These are phyloP conservation scores for Chytriomyces sp. DNA, from an alignment of 192 early-diverging fungal species.

Conservation along the genomic window DNA sequence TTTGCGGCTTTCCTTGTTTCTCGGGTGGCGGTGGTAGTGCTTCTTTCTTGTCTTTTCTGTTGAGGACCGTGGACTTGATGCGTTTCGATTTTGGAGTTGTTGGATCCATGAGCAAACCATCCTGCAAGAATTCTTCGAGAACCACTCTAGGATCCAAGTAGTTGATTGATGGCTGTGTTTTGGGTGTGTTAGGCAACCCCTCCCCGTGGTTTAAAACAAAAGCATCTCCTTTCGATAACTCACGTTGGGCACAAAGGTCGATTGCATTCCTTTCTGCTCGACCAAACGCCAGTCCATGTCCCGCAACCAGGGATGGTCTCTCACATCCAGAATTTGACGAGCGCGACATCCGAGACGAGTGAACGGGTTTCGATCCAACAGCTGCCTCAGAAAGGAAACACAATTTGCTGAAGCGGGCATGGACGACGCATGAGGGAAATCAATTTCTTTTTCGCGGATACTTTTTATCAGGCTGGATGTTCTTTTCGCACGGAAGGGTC, in stretches of 20 bases:
- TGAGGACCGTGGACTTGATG: neutral
- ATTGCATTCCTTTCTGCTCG: slow-evolving; percentile 42
- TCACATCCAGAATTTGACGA: slow-evolving; percentile 65
- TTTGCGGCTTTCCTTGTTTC: too few relatives aligned
- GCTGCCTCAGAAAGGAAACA: slow-evolving; percentile 37
- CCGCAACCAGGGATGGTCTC: slow-evolving; percentile 55
- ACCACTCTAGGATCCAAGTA: slow-evolving; percentile 82
- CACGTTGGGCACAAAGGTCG: slow-evolving; percentile 60
- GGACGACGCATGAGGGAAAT: slow-evolving; percentile 55
- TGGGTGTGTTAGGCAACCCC: too few relatives aligned
- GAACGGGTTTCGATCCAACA: slow-evolving; percentile 72
- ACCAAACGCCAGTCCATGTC: slow-evolving; percentile 57
- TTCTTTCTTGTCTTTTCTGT: too few relatives aligned
- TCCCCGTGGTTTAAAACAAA: too few relatives aligned
- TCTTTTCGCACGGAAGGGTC: slow-evolving; percentile 72
- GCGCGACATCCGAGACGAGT: slow-evolving; percentile 76
- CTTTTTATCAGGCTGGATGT: slow-evolving; percentile 60
- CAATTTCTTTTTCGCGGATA: slow-evolving; percentile 62
- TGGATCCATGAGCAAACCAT: slow-evolving; percentile 70
- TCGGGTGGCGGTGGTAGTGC: too few relatives aligned
- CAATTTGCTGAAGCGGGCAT: slow-evolving; percentile 24
- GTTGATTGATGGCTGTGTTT: slow-evolving; percentile 30
- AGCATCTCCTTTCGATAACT: neutral
- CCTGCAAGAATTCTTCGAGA: slow-evolving; percentile 74
- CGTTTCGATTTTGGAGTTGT: slow-evolving; percentile 55